Conservation (phyloP, 2,329 filamentous ascomycete species). For the Pseudogymnoascus sp. region DNA sequence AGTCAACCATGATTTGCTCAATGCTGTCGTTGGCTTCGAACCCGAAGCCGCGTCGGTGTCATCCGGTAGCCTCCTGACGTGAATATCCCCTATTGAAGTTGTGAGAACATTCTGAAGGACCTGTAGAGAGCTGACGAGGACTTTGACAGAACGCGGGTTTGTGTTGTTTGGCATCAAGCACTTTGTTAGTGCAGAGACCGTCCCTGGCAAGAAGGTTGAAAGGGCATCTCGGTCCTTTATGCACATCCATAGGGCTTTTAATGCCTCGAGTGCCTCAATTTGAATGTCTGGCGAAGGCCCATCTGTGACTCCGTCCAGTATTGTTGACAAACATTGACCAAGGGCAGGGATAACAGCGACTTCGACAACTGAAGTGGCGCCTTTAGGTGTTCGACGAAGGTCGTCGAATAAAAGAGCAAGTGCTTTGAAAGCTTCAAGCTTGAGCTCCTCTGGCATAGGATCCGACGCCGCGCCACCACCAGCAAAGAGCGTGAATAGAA, state of each 20-base stretch:
- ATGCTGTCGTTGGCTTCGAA: slow-evolving; percentile 26
- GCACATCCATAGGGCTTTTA: slow-evolving; percentile 54
- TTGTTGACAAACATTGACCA: slow-evolving; percentile 72
- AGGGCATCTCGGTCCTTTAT: slow-evolving; percentile 67
- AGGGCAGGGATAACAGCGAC: slow-evolving; percentile 64
- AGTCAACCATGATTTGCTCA: slow-evolving; percentile 58
- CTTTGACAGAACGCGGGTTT: slow-evolving; percentile 50
- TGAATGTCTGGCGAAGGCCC: slow-evolving; percentile 62
- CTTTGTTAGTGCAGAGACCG: slow-evolving; percentile 73
- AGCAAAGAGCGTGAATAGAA: slow-evolving; percentile 74
- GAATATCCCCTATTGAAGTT: slow-evolving; percentile 51
- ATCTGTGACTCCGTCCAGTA: slow-evolving; percentile 65
- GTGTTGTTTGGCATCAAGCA: slow-evolving; percentile 59
- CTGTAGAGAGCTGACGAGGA: slow-evolving; percentile 56
- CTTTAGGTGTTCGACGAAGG: slow-evolving; percentile 43
- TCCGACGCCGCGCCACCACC: slow-evolving; percentile 53
- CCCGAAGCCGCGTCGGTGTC: slow-evolving; percentile 13
- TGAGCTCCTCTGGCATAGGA: slow-evolving; percentile 63
- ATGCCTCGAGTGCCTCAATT: slow-evolving; percentile 56
- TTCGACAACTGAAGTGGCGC: slow-evolving; percentile 44
- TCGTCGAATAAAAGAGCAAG: slow-evolving; percentile 58
- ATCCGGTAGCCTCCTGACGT: slow-evolving; percentile 38
- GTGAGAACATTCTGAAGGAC: slow-evolving; percentile 49
- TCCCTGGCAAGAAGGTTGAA: slow-evolving; percentile 80
- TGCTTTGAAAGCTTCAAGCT: slow-evolving; percentile 61